phyloP scores from a whole-genome alignment of 164 flowering plant species.

The Annona cherimola region DNA sequence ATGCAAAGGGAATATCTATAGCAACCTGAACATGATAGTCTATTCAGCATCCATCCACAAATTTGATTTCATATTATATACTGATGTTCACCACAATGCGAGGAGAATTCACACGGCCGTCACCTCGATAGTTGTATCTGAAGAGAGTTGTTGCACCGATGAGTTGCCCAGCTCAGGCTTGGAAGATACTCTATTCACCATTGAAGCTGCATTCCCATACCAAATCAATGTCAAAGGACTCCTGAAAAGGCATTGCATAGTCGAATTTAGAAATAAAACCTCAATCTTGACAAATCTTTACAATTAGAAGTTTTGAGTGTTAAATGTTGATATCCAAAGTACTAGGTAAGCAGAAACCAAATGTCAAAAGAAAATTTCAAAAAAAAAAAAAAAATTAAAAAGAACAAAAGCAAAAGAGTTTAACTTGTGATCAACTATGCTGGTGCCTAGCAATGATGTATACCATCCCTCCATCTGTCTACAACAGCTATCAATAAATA shows the following conservation, averaged over 20 bases:
- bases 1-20: constrained; percentile 79
- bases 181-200: constrained; percentile 84
- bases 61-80: not conserved
- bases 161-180: constrained; percentile 31
- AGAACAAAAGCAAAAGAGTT: too few species aligned
- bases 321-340: too few species aligned
- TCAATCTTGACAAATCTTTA: not conserved
- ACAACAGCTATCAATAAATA: too few species aligned
- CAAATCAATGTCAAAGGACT: constrained; percentile 68
- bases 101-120: not conserved
- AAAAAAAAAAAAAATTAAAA: too few species aligned
- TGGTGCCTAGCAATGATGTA: too few species aligned
- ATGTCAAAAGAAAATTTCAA: too few species aligned
- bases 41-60: not conserved
- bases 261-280: constrained; percentile 19
- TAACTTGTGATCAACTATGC: too few species aligned
- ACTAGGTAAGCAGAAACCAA: too few species aligned
- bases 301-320: not conserved
- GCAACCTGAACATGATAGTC: constrained; percentile 43
- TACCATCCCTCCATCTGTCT: too few species aligned
- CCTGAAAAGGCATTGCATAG: constrained; percentile 47
- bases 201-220: constrained; percentile 91
- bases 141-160: constrained; percentile 51
- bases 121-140: constrained; percentile 85
- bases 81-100: not conserved